phyloP scores from a whole-genome alignment of 2,329 filamentous ascomycete genomes.

The Fusarium armeniacum region DNA sequence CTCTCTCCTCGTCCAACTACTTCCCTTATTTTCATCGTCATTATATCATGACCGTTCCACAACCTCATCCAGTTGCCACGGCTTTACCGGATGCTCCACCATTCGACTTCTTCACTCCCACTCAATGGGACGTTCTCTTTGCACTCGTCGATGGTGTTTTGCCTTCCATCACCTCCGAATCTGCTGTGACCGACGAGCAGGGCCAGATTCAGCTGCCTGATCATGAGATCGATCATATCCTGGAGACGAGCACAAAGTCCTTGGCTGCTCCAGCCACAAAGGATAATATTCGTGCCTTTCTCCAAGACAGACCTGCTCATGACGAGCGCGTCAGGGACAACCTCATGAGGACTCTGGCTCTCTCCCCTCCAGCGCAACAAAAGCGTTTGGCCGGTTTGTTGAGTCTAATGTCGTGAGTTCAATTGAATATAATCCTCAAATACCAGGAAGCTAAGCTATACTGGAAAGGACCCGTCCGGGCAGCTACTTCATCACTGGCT shows the following conservation, averaged over 20 bases:
- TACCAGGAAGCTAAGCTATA: slow-evolving; percentile 6
- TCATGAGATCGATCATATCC: slow-evolving; percentile 62
- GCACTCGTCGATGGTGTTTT: slow-evolving; percentile 71
- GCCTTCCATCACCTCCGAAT: slow-evolving; percentile 67
- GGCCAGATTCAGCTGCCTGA: slow-evolving; percentile 63
- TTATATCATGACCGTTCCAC: slow-evolving; percentile 39
- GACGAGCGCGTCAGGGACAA: slow-evolving; percentile 67
- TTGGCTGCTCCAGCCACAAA: slow-evolving; percentile 58
- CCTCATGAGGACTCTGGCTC: slow-evolving; percentile 60
- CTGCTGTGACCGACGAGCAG: slow-evolving; percentile 55
- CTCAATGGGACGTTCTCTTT: slow-evolving; percentile 68
- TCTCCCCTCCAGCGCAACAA: slow-evolving; percentile 53
- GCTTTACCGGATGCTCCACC: slow-evolving; percentile 50
- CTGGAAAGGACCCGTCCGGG: slow-evolving; percentile 70
- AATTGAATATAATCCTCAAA: not conserved
- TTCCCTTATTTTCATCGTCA: slow-evolving; percentile 22
- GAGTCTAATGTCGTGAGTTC: slow-evolving; percentile 60
- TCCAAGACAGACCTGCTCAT: slow-evolving; percentile 65
- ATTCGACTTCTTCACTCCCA: slow-evolving; percentile 59
- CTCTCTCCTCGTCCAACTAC: slow-evolving; percentile 26
- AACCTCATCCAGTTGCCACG: slow-evolving; percentile 39
- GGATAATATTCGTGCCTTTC: slow-evolving; percentile 64
- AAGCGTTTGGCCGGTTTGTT: slow-evolving; percentile 58
- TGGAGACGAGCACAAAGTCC: slow-evolving; percentile 56
- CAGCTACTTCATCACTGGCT: slow-evolving; percentile 76